Conservation (phyloP, 192 early-diverging fungal genomes). For the Neocallimastix lanati region DNA sequence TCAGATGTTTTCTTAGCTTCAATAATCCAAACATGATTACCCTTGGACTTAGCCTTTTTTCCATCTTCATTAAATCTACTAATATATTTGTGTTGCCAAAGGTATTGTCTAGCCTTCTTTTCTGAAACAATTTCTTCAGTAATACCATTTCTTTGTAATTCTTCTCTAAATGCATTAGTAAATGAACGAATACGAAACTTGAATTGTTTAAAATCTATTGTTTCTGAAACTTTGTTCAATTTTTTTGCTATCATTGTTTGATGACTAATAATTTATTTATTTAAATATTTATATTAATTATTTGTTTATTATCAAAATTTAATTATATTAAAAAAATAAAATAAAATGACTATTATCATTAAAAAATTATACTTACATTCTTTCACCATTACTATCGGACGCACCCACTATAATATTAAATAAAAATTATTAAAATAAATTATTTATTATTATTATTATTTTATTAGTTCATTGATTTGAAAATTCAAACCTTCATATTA, state of each 20-base stretch:
- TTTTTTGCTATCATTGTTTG: constrained; percentile 63
- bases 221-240: constrained; percentile 41
- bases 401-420: constrained; percentile 36
- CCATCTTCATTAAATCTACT: constrained; percentile 66
- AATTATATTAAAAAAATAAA: too few species aligned
- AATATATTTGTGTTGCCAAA: constrained; percentile 49
- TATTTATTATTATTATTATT: too few species aligned
- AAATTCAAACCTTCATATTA: too few species aligned
- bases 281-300: too few species aligned
- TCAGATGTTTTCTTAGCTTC: constrained; percentile 51
- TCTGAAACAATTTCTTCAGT: constrained; percentile 43
- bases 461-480: too few species aligned
- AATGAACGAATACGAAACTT: constrained; percentile 71
- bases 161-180: constrained; percentile 54
- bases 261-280: too few species aligned
- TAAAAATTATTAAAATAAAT: too few species aligned
- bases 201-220: constrained; percentile 51
- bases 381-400: constrained; percentile 44
- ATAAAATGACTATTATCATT: too few species aligned
- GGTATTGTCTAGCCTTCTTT: constrained; percentile 49
- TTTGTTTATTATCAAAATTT: too few species aligned
- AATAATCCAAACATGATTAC: constrained; percentile 64
- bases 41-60: constrained; percentile 60
- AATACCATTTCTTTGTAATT: constrained; percentile 32
- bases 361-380: too few species aligned